phyloP scores from a whole-genome alignment of 2,329 filamentous ascomycete genomes.

The Penicillium fuscoglaucum region DNA sequence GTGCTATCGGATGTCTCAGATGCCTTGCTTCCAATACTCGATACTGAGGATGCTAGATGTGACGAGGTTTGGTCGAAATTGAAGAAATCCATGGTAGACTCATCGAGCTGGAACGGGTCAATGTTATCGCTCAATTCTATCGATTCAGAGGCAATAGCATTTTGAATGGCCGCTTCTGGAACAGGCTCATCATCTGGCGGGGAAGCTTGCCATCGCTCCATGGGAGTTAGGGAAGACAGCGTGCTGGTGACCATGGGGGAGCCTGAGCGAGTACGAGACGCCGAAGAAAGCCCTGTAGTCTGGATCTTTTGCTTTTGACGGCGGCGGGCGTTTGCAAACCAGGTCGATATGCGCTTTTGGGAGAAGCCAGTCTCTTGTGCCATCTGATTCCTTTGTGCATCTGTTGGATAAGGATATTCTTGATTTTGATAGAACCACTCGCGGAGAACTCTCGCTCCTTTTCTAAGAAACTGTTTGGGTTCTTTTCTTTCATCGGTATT shows the following conservation, averaged over 20 bases:
- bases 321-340: constrained; percentile 55
- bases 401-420: constrained; percentile 52
- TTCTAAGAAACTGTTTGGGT: constrained; percentile 46
- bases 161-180: constrained; percentile 42
- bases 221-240: constrained; percentile 45
- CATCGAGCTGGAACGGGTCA: constrained; percentile 20
- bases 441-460: constrained; percentile 47
- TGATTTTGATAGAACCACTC: constrained; percentile 51
- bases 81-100: constrained; percentile 22
- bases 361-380: constrained; percentile 49
- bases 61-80: constrained; percentile 32
- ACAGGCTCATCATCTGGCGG: constrained; percentile 51
- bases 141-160: constrained; percentile 30
- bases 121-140: constrained; percentile 4
- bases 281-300: constrained; percentile 15
- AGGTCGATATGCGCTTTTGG: constrained; percentile 49
- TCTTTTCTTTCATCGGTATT: constrained; percentile 19
- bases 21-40: constrained; percentile 31
- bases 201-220: constrained; percentile 49
- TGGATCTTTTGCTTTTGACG: constrained; percentile 45
- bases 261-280: constrained; percentile 37
- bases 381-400: constrained; percentile 48
- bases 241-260: constrained; percentile 47
- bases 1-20: constrained; percentile 35
- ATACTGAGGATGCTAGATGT: constrained; percentile 32